Evolutionary conservation across 768 basidiomycete genomes (phyloP).

Genomic region (Tricholoma bakamatsutake): DNA sequence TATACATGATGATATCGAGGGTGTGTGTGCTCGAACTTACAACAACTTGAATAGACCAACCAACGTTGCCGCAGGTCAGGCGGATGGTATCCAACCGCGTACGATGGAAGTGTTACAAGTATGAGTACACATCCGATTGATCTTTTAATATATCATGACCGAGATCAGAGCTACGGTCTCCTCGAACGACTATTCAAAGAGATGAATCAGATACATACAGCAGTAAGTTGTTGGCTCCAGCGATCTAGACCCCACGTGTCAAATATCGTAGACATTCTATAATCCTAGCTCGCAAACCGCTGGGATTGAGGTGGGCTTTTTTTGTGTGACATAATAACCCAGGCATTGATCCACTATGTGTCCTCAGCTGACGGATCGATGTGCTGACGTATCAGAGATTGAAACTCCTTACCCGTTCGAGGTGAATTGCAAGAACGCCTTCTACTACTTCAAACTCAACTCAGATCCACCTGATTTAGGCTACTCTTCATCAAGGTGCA

Average conservation of each 20-base stretch:
- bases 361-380: slow-evolving; percentile 53
- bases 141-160: not conserved
- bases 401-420: slow-evolving; percentile 70
- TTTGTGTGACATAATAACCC: not conserved
- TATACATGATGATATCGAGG: not conserved
- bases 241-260: not conserved
- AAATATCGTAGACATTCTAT: slow-evolving; percentile 60
- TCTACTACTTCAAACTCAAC: not conserved
- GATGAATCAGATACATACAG: slow-evolving; percentile 65
- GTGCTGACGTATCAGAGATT: slow-evolving; percentile 54
- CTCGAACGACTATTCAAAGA: slow-evolving; percentile 57
- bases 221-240: slow-evolving; percentile 35
- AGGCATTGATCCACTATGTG: not conserved
- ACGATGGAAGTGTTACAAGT: slow-evolving; percentile 53
- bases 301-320: slow-evolving; percentile 49
- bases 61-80: slow-evolving; percentile 49
- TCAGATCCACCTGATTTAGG: slow-evolving; percentile 23
- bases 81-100: slow-evolving; percentile 55
- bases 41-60: slow-evolving; percentile 28
- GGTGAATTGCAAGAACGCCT: slow-evolving; percentile 29
- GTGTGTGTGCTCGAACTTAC: not conserved
- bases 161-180: slow-evolving; percentile 66
- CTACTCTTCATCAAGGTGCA: slow-evolving; percentile 57
- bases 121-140: not conserved
- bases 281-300: slow-evolving; percentile 51